Evolutionary conservation across 768 basidiomycete species (phyloP), one percentile per base, ranked within the genome.

Genomic region (Termitomyces sp.): DNA sequence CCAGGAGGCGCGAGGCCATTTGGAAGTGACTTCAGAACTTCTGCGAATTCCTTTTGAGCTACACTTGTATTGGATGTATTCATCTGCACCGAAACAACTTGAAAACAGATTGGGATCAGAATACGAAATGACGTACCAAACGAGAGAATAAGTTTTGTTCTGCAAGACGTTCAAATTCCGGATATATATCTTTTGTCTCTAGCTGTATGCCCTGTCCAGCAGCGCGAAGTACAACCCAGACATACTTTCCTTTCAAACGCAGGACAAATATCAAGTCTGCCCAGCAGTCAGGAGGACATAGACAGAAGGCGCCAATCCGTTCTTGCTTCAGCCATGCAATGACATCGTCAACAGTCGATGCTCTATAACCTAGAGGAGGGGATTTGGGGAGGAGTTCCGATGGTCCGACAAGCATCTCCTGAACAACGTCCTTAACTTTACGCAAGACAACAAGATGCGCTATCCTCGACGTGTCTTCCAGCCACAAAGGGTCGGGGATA

Each of bases 281-380:
- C 45, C 30, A 28, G 28, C 28, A 46, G 28, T n/a, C 21, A 5
- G 42, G 21, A 24, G 42, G 42, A 43, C 42, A 43, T 2, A 43
- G 6, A 14, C 45, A 46, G 30, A 46, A 46, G 2, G 28, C 45
- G 4, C 45, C 45, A 7, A 17, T 21, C 4, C 45, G 45, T 46
- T 49, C 48, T 32, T 49, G 48, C 5, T 12, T 24, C 1, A 49
- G 7, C 48, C 48, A 49, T 1, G 48, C 48, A 17, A 49, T 7
- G 22, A 49, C 48, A 24, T 49, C 48, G 12, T 37, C 32, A 19
- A 28, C 2, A 30, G 8, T 54, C 14, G 12, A 24, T 11, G 53
- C 53, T 30, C 19, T 37, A n/a, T 54, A 54, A n/a, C 44, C 53
- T 2, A 54, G 44, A 45, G 53, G 53, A 30, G 53, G 45, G 19